These are phyloP conservation scores for Spongiforma sp. DNA, from an alignment of 1,284 basidiomycete genomes.

Conservation along the genomic window DNA sequence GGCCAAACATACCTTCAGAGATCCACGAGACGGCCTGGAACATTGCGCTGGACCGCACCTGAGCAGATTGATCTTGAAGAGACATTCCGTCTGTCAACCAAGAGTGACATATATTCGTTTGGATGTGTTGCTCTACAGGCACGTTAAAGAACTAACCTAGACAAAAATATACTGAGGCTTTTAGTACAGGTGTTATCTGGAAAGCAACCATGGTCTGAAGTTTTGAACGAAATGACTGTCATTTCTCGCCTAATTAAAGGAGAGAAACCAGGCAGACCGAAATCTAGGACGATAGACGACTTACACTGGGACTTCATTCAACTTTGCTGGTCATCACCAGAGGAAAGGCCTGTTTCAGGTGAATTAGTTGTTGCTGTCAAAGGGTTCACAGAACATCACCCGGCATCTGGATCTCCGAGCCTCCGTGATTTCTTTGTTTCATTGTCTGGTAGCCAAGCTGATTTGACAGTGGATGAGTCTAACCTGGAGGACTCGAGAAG, in stretches of 20 bases:
- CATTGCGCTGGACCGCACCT: neutral
- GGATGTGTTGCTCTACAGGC: neutral
- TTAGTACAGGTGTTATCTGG: neutral
- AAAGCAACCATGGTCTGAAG: neutral
- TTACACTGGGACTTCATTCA: neutral
- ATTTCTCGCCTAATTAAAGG: neutral
- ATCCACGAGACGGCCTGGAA: neutral
- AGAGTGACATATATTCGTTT: neutral
- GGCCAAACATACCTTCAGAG: neutral
- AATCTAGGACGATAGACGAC: neutral
- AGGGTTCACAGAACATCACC: too few species aligned
- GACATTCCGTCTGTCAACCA: neutral
- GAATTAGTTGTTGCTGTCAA: too few species aligned
- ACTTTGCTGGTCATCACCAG: neutral
- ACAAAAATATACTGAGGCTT: too few species aligned
- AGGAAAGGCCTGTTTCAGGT: neutral
- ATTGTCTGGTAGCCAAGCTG: too few species aligned
- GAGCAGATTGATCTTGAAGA: neutral
- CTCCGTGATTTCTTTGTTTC: too few species aligned
- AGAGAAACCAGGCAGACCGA: neutral
- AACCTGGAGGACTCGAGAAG: too few species aligned
- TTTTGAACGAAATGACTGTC: neutral
- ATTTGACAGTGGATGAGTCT: too few species aligned
- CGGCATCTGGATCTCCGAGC: too few species aligned
- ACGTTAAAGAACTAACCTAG: too few species aligned